Evolutionary conservation across 1,284 basidiomycete genomes (phyloP).

Genomic region (Trichosporon sp.): DNA sequence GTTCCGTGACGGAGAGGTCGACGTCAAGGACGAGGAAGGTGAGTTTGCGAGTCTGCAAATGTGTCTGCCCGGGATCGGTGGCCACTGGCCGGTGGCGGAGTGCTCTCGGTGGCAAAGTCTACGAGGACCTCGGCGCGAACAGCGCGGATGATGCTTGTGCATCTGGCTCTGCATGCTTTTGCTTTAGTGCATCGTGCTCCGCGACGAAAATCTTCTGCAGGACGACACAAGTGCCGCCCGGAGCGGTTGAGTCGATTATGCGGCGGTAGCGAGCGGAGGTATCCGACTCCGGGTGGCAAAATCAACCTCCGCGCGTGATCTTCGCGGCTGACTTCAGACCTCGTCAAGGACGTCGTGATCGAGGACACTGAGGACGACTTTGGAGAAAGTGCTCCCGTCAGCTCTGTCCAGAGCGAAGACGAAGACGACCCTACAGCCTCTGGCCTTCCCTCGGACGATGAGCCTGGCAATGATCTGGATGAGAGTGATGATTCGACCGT

Average conservation of each 20-base stretch:
- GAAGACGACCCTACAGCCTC: not conserved
- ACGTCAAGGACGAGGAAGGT: conserved; percentile 33
- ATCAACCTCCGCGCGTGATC: not conserved
- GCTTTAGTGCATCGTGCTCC: not conserved
- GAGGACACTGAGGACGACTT: conserved; percentile 32
- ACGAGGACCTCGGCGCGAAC: too few species aligned
- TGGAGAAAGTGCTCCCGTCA: conserved; percentile 15
- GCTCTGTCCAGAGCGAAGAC: not conserved
- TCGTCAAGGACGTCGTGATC: conserved; percentile 2
- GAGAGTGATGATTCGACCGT: not conserved
- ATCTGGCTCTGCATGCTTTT: not conserved
- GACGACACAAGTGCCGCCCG: not conserved
- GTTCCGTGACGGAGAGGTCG: conserved; percentile 45
- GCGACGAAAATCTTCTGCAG: not conserved
- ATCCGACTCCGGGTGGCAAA: not conserved
- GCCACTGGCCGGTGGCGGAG: not conserved
- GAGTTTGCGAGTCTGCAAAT: conserved; percentile 9
- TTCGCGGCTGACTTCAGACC: not conserved
- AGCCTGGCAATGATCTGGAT: not conserved
- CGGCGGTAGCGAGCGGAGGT: not conserved
- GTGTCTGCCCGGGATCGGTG: not conserved
- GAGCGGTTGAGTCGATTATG: not conserved
- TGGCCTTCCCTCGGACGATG: not conserved
- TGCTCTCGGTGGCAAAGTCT: not conserved
- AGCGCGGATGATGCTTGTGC: too few species aligned